Percentiles rank a stretch among this genome's conserved stretches.
Evolutionary conservation across 2,329 filamentous ascomycete species (phyloP).

Genomic region (Pyrenochaeta sp.): DNA sequence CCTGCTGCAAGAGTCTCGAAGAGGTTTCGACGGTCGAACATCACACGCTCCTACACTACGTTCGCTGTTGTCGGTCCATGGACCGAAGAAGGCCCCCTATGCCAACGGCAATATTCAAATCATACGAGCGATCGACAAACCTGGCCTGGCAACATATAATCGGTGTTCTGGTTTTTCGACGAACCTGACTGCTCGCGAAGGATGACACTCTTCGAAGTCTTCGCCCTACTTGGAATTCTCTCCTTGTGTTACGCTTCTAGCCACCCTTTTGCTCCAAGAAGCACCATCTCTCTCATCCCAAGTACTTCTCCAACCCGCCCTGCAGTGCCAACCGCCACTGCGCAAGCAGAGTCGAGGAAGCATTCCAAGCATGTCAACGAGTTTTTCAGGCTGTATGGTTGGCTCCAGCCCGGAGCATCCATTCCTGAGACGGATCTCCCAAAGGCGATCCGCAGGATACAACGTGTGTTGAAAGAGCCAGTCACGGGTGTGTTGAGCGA

Average conservation of each 20-base stretch:
- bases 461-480: conserved; percentile 31
- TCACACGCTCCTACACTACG: not conserved
- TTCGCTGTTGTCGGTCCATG: not conserved
- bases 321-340: conserved; percentile 6
- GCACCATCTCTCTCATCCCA: conserved; percentile 28
- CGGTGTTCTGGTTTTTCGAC: conserved; percentile 8
- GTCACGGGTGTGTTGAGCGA: conserved; percentile 36
- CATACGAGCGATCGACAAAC: conserved; percentile 6
- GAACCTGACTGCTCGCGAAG: conserved; percentile 5
- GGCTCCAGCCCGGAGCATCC: conserved; percentile 26
- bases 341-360: conserved; percentile 17
- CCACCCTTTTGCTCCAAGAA: conserved; percentile 8
- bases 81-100: conserved; percentile 1
- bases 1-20: not conserved
- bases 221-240: conserved; percentile 11
- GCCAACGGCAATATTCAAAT: not conserved
- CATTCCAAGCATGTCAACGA: conserved; percentile 37
- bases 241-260: conserved; percentile 7
- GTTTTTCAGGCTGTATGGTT: conserved; percentile 40
- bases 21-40: not conserved
- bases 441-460: conserved; percentile 36
- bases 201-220: conserved; percentile 18
- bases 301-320: conserved; percentile 19
- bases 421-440: conserved; percentile 33
- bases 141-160: not conserved